phyloP scores from a whole-genome alignment of 768 basidiomycete species.

The Holtermannia corniformis region DNA sequence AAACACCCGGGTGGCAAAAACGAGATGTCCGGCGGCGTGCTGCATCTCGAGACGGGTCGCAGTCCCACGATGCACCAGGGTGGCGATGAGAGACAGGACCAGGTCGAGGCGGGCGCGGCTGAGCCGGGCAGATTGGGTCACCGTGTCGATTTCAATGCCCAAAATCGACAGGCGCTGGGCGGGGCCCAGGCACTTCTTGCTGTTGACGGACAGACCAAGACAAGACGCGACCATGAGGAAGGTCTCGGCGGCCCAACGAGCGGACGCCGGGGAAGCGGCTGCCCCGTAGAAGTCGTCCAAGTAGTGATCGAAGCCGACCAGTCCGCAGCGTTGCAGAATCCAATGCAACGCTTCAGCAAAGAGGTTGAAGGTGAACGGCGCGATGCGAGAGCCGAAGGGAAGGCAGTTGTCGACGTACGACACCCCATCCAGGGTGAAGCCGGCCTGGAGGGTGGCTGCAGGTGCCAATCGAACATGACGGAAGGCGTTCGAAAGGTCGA shows the following conservation, averaged over 20 bases:
- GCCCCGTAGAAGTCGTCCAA: constrained; percentile 5
- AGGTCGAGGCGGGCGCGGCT: not conserved
- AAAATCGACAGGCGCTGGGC: not conserved
- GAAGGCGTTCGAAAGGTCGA: constrained; percentile 4
- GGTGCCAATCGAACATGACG: constrained; percentile 1
- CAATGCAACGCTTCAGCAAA: too few species aligned
- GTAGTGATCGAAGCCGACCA: not conserved
- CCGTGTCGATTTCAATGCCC: too few species aligned
- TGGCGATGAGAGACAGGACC: not conserved
- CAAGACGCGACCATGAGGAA: not conserved
- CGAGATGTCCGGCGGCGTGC: constrained; percentile 40
- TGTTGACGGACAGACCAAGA: not conserved
- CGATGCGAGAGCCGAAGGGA: too few species aligned
- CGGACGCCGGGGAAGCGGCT: too few species aligned
- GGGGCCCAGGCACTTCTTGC: constrained; percentile 1
- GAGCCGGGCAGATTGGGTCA: not conserved
- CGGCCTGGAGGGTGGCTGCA: not conserved
- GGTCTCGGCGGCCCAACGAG: too few species aligned
- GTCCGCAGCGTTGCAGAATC: too few species aligned
- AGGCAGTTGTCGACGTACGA: not conserved
- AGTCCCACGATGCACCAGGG: not conserved
- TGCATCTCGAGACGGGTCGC: constrained; percentile 35
- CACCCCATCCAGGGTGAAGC: too few species aligned
- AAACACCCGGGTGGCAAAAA: too few species aligned
- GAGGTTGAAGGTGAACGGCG: too few species aligned